phyloP scores from a whole-genome alignment of 495 filamentous ascomycete genomes.

The Lasiosphaeria miniovina region DNA sequence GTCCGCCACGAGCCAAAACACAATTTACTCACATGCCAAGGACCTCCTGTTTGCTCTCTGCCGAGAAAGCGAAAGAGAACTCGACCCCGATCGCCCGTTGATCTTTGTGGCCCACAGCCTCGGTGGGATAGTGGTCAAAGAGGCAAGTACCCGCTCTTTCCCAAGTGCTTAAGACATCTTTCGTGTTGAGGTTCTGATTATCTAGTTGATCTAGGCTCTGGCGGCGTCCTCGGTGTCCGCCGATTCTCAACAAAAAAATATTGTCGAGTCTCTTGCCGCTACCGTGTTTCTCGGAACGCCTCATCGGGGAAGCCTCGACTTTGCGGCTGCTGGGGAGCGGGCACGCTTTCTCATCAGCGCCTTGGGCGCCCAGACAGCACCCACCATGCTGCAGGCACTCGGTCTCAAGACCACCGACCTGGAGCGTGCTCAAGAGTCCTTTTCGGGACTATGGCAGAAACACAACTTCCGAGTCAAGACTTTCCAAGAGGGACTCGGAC shows the following conservation, averaged over 20 bases:
- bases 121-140: constrained; percentile 23
- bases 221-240: too few species aligned
- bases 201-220: too few species aligned
- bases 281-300: constrained; percentile 43
- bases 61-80: constrained; percentile 4
- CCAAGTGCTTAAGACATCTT: too few species aligned
- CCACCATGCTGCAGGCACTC: constrained; percentile 12
- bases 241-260: too few species aligned
- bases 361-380: constrained; percentile 11
- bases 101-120: constrained; percentile 41
- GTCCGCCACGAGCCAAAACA: constrained; percentile 24
- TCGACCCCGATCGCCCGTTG: constrained; percentile 20
- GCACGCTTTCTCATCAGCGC: constrained; percentile 7
- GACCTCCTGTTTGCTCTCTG: constrained; percentile 34
- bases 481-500: constrained; percentile 18
- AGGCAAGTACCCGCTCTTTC: too few species aligned
- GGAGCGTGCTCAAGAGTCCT: constrained; percentile 18
- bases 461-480: constrained; percentile 24
- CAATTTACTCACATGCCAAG: constrained; percentile 33
- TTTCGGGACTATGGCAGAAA: constrained; percentile 15
- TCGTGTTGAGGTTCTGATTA: too few species aligned
- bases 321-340: constrained; percentile 13
- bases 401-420: constrained; percentile 14
- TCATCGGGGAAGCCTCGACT: constrained; percentile 30
- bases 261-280: constrained; percentile 34